A percentile compares a stretch with the other conserved stretches of the same genome.
These are phyloP conservation scores for Leccinum incarnatum DNA, from an alignment of 768 basidiomycete genomes.

Conservation along the genomic window DNA sequence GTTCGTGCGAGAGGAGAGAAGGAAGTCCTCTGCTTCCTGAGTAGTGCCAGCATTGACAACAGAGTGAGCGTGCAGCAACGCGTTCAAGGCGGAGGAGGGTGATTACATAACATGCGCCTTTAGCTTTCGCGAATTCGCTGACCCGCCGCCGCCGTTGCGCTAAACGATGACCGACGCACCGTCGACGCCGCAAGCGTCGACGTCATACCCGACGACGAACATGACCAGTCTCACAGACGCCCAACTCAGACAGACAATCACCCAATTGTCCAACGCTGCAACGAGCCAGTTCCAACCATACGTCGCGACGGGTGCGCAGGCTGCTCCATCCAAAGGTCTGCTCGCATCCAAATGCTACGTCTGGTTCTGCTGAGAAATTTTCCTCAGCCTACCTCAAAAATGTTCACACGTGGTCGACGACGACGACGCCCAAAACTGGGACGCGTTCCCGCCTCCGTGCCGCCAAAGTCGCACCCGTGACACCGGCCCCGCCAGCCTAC, in stretches of 20 bases:
- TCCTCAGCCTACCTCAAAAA: conserved; percentile 62
- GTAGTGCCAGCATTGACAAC: conserved; percentile 21
- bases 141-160: not conserved
- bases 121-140: not conserved
- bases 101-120: conserved; percentile 30
- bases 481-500: conserved; percentile 33
- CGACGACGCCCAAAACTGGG: conserved; percentile 43
- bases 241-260: conserved; percentile 63
- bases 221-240: conserved; percentile 54
- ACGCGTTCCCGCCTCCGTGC: conserved; percentile 41
- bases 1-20: conserved; percentile 2
- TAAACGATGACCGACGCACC: conserved; percentile 30
- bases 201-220: conserved; percentile 32
- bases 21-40: conserved; percentile 2
- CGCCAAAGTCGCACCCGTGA: conserved; percentile 40
- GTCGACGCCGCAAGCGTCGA: conserved; percentile 19
- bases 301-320: conserved; percentile 30
- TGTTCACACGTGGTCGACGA: conserved; percentile 64
- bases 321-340: conserved; percentile 30
- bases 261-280: conserved; percentile 45
- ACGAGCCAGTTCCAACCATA: conserved; percentile 36
- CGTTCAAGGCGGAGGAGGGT: not conserved
- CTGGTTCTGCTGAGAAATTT: conserved; percentile 17
- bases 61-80: not conserved
- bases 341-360: not conserved